Evolutionary conservation across 2,329 filamentous ascomycete genomes (phyloP).

Genomic region (Fusarium sp.): DNA sequence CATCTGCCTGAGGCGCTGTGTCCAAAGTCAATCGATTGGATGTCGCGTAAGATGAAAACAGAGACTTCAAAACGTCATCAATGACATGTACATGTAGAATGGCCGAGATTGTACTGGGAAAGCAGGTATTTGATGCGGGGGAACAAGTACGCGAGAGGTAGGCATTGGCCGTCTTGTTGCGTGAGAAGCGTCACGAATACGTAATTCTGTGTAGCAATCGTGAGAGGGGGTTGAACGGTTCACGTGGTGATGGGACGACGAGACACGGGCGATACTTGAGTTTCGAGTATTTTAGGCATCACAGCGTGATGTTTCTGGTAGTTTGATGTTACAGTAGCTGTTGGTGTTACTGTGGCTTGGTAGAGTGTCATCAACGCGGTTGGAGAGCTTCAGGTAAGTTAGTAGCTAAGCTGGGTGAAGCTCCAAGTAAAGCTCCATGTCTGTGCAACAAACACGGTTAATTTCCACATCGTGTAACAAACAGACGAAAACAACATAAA

Average conservation of each 20-base stretch:
- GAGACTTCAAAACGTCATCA: conserved; percentile 43
- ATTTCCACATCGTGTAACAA: background rate
- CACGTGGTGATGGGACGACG: conserved; percentile 23
- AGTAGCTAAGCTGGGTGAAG: background rate
- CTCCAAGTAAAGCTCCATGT: background rate
- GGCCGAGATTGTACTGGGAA: conserved; percentile 24
- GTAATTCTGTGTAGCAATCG: conserved; percentile 39
- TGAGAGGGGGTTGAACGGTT: background rate
- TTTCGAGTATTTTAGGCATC: background rate
- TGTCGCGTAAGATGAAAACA: conserved; percentile 3
- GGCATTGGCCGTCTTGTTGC: too few species aligned
- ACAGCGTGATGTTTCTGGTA: too few species aligned
- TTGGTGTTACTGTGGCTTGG: background rate
- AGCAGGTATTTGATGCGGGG: conserved; percentile 46
- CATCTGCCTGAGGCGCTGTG: conserved; percentile 30
- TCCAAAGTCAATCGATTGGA: background rate
- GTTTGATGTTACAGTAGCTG: too few species aligned
- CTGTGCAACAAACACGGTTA: background rate
- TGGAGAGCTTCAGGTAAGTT: background rate
- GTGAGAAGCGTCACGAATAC: conserved; percentile 44
- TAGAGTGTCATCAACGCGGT: too few species aligned
- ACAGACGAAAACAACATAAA: conserved; percentile 4
- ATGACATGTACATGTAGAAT: conserved; percentile 50
- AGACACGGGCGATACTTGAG: background rate
- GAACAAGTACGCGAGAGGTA: conserved; percentile 21